These are phyloP conservation scores for Barbatosphaeria neglecta DNA, from an alignment of 495 filamentous ascomycete species.

Conservation along the genomic window DNA sequence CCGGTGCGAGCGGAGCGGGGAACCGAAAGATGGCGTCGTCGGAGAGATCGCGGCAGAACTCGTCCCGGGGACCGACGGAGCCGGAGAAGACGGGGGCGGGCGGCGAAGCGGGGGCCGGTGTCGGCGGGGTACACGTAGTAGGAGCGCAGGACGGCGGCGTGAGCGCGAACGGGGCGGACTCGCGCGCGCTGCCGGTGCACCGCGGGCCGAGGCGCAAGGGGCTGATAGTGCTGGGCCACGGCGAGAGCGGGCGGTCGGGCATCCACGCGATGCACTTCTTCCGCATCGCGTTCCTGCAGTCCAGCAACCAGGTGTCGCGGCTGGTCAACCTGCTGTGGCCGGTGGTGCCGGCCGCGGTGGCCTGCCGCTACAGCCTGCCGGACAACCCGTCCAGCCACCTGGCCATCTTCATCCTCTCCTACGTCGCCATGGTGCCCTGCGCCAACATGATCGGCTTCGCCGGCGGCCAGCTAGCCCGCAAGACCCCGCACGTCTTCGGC, in stretches of 20 bases:
- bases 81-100: too few relatives aligned
- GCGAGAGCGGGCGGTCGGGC: constrained; percentile 34
- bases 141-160: too few relatives aligned
- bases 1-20: too few relatives aligned
- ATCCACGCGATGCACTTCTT: constrained; percentile 31
- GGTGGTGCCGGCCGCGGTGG: constrained; percentile 40
- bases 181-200: neutral
- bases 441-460: constrained; percentile 84
- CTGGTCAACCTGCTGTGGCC: constrained; percentile 41
- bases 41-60: too few relatives aligned
- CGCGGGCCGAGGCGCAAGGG: too few relatives aligned
- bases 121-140: too few relatives aligned
- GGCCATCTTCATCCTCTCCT: constrained; percentile 29
- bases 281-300: constrained; percentile 24
- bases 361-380: constrained; percentile 25
- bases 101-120: too few relatives aligned
- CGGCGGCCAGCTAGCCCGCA: constrained; percentile 67
- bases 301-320: constrained; percentile 26
- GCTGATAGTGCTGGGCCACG: constrained; percentile 6
- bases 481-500: constrained; percentile 66
- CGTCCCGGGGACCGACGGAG: too few relatives aligned
- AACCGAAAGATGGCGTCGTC: too few relatives aligned
- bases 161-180: too few relatives aligned
- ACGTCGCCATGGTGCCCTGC: constrained; percentile 66
- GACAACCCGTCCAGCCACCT: constrained; percentile 43